Evolutionary conservation across 306 rosid species (phyloP).

Genomic region (Calophaca sinica): DNA sequence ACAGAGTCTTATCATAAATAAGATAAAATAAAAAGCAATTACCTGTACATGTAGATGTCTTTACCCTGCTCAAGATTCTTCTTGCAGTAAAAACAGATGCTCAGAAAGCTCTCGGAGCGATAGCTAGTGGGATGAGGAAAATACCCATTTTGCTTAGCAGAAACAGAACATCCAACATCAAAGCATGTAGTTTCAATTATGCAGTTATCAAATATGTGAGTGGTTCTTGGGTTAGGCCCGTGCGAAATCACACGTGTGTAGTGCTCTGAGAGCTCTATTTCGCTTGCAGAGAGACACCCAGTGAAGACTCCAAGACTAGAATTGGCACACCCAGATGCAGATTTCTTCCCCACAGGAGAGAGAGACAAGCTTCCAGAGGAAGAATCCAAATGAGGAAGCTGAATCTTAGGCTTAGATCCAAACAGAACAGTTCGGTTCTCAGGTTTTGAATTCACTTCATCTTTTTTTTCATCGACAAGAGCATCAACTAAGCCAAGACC

Average conservation of each 20-base stretch:
- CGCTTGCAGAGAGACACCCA: slow-evolving; percentile 66
- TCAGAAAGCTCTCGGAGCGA: slow-evolving; percentile 67
- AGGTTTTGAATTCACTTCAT: slow-evolving; percentile 45
- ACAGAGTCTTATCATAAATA: not conserved
- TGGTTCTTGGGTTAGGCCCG: slow-evolving; percentile 84
- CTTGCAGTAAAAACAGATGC: slow-evolving; percentile 77
- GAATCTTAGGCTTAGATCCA: slow-evolving; percentile 86
- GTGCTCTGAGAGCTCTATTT: slow-evolving; percentile 90
- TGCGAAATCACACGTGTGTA: slow-evolving; percentile 83
- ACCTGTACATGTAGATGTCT: slow-evolving; percentile 98
- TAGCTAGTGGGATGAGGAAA: slow-evolving; percentile 42
- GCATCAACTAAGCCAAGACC: slow-evolving; percentile 87
- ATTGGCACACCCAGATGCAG: not conserved
- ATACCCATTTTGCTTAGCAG: slow-evolving; percentile 38
- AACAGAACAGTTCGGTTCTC: slow-evolving; percentile 71
- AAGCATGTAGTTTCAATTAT: slow-evolving; percentile 68
- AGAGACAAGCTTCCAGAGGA: not conserved
- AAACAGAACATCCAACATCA: slow-evolving; percentile 50
- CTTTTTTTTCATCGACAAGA: slow-evolving; percentile 59
- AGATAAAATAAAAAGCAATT: slow-evolving; percentile 10
- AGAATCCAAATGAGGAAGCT: slow-evolving; percentile 60
- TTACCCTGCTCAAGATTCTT: slow-evolving; percentile 72
- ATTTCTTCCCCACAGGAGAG: too few relatives aligned
- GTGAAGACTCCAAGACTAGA: slow-evolving; percentile 49
- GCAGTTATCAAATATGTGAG: slow-evolving; percentile 78